Conservation (phyloP, 352 stramenopile genomes). For the Globisporangium heterothallicum region DNA sequence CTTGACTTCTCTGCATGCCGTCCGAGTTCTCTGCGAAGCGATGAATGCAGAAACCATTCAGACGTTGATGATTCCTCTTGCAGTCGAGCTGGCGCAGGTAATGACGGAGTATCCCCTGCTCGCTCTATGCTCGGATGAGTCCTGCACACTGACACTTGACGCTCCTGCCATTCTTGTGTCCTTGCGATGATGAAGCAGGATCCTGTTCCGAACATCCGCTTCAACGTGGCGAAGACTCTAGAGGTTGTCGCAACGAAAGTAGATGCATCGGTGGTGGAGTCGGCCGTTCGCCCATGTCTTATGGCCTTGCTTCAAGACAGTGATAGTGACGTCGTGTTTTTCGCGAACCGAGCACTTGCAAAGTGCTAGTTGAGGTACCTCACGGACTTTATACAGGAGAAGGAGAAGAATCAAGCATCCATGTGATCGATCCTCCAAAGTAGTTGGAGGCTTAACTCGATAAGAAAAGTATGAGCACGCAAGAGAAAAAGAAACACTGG, state of each 20-base stretch:
- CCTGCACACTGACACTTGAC: constrained; percentile 4
- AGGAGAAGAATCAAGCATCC: constrained; percentile 6
- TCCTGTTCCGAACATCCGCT: constrained; percentile 97
- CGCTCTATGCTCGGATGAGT: constrained; percentile 17
- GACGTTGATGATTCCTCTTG: constrained; percentile 88
- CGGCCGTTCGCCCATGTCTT: constrained; percentile 84
- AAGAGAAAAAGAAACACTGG: background rate
- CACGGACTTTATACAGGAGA: constrained; percentile 10
- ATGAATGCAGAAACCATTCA: constrained; percentile 74
- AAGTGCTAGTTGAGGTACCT: constrained; percentile 35
- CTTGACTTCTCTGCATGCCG: constrained; percentile 87
- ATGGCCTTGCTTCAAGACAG: constrained; percentile 83
- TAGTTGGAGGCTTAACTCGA: background rate
- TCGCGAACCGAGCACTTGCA: constrained; percentile 75
- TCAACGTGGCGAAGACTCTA: constrained; percentile 98
- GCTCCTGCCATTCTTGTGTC: constrained; percentile 1
- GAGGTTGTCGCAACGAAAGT: constrained; percentile 80
- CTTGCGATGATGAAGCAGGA: constrained; percentile 39
- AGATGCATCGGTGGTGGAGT: constrained; percentile 47
- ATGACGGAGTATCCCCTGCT: background rate
- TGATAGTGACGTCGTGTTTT: constrained; percentile 94
- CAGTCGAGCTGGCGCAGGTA: constrained; percentile 90
- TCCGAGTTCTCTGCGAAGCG: constrained; percentile 78
- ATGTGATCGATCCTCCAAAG: constrained; percentile 2
- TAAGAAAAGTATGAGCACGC: constrained; percentile 6